Evolutionary conservation across 768 basidiomycete species (phyloP).

Genomic region (Macrocybe gigantea): DNA sequence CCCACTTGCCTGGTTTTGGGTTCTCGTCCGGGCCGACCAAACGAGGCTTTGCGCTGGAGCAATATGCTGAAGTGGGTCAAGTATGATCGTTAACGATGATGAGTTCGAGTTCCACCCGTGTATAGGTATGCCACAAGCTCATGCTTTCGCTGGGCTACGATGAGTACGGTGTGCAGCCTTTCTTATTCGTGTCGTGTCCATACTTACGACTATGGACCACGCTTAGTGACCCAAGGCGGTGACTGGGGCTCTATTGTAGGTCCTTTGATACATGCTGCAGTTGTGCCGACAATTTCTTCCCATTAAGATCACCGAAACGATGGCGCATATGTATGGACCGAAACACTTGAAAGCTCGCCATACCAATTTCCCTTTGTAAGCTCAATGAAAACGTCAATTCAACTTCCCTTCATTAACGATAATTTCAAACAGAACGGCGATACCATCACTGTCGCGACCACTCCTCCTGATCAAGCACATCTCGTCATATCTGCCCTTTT

Average conservation of each 20-base stretch:
- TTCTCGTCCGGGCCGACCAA: constrained; percentile 53
- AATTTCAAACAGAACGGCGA: constrained; percentile 5
- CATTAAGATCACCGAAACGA: constrained; percentile 16
- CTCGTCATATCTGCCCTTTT: constrained; percentile 13
- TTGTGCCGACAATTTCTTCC: not conserved
- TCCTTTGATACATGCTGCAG: not conserved
- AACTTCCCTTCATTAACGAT: not conserved
- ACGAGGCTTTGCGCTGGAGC: constrained; percentile 40
- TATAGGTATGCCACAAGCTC: constrained; percentile 48
- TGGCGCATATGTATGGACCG: constrained; percentile 18
- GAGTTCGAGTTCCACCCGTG: constrained; percentile 11
- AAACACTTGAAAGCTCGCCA: constrained; percentile 45
- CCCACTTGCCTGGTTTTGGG: constrained; percentile 56
- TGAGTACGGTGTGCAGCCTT: constrained; percentile 32
- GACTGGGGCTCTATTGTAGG: constrained; percentile 17
- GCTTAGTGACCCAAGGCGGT: constrained; percentile 13
- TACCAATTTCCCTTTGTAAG: constrained; percentile 33
- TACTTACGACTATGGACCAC: not conserved
- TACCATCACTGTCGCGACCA: constrained; percentile 18
- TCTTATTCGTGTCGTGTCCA: not conserved
- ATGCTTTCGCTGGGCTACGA: constrained; percentile 44
- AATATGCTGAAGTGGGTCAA: constrained; percentile 46
- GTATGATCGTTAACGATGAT: too few species aligned
- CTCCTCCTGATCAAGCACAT: constrained; percentile 19
- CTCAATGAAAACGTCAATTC: not conserved